Conservation (phyloP, 371 early-diverging fungal species). For the Apophysomyces variabilis region DNA sequence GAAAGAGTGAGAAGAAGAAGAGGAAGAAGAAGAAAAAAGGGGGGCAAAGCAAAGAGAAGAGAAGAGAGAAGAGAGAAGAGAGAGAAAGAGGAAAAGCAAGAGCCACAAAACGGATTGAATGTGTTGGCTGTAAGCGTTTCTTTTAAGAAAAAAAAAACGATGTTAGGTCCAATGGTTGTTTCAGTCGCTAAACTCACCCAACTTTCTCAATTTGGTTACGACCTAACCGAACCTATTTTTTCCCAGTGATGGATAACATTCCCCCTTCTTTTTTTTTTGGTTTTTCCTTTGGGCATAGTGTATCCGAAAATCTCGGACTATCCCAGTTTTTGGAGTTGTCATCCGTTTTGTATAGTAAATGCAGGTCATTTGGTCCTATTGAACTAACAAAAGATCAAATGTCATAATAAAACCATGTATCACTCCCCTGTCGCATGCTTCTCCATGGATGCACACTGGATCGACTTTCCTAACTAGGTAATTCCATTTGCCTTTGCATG, state of each 20-base stretch:
- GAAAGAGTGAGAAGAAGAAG: background rate
- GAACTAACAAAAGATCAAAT: background rate
- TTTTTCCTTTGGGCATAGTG: background rate
- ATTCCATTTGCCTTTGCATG: slow-evolving; percentile 8
- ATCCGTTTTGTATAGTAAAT: background rate
- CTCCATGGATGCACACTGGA: slow-evolving; percentile 11
- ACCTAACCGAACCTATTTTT: slow-evolving; percentile 4
- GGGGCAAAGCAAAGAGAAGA: background rate
- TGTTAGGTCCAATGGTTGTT: slow-evolving; percentile 2
- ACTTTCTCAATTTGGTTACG: slow-evolving; percentile 11
- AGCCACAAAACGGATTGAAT: background rate
- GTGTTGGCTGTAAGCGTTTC: slow-evolving; percentile 3
- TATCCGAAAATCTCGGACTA: slow-evolving; percentile 9
- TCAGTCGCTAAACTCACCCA: slow-evolving; percentile 9
- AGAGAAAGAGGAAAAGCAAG: slow-evolving; percentile 3
- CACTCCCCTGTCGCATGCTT: slow-evolving; percentile 5
- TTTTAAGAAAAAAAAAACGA: slow-evolving; percentile 7
- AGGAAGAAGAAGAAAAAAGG: too few relatives aligned
- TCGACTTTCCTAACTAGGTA: slow-evolving; percentile 9
- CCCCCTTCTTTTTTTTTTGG: background rate
- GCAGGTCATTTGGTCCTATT: slow-evolving; percentile 7
- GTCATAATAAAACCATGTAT: slow-evolving; percentile 8
- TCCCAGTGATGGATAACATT: background rate
- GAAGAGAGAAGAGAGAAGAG: background rate
- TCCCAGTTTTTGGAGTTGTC: slow-evolving; percentile 11